Evolutionary conservation across 2,329 filamentous ascomycete species (phyloP).

Genomic region (Cladorrhinum sp.): DNA sequence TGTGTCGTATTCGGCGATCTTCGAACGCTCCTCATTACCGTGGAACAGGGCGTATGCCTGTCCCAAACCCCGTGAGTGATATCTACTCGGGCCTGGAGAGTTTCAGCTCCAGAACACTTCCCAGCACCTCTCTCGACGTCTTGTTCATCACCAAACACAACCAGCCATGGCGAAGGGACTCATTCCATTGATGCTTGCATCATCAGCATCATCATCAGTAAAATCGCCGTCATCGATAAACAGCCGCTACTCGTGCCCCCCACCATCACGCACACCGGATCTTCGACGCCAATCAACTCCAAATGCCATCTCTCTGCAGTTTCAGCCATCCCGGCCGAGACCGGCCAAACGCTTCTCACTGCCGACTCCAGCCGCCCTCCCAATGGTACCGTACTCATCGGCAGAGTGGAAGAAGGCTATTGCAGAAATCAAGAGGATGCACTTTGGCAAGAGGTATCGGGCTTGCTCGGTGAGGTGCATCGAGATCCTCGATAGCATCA

Average conservation of each 20-base stretch:
- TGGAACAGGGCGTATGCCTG: conserved; percentile 21
- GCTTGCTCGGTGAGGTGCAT: conserved; percentile 52
- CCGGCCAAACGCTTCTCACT: conserved; percentile 26
- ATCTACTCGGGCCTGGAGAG: conserved; percentile 6
- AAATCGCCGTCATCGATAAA: conserved; percentile 1
- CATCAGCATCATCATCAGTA: background rate
- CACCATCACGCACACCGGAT: conserved; percentile 10
- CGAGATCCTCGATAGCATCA: conserved; percentile 50
- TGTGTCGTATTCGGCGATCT: conserved; percentile 16
- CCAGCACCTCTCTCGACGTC: background rate
- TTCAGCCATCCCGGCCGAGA: conserved; percentile 19
- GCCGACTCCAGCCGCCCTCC: conserved; percentile 19
- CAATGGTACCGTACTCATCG: conserved; percentile 41
- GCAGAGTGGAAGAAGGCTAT: conserved; percentile 52
- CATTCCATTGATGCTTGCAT: conserved; percentile 30
- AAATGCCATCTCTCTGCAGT: conserved; percentile 3
- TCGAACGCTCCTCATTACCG: conserved; percentile 19
- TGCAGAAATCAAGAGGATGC: conserved; percentile 53
- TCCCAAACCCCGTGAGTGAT: conserved; percentile 4
- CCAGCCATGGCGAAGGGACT: conserved; percentile 26
- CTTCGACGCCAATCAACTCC: conserved; percentile 9
- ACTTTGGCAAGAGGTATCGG: conserved; percentile 48
- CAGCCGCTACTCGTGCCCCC: conserved; percentile 20
- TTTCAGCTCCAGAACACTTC: conserved; percentile 15
- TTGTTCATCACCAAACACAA: conserved; percentile 4